Conservation (phyloP, 176 grass and related monocot genomes). For the Neostapfia colusana region DNA sequence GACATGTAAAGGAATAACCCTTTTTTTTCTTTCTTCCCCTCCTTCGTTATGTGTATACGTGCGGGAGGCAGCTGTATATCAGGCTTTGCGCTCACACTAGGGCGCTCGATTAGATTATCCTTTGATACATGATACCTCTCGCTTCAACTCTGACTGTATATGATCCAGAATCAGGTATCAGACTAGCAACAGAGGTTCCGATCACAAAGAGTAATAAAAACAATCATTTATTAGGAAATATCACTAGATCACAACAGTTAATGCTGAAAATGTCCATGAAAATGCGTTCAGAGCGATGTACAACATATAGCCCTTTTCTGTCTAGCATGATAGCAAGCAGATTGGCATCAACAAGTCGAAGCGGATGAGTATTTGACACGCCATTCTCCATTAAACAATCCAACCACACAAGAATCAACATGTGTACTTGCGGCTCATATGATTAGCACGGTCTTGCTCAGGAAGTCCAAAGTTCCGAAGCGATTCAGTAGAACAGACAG, state of each 20-base stretch:
- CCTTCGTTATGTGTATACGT: neutral
- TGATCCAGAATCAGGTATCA: neutral
- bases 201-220: neutral
- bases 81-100: too few species aligned
- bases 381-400: neutral
- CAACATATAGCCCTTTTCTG: neutral
- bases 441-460: neutral
- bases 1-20: neutral
- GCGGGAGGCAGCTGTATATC: constrained; percentile 3
- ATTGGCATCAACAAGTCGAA: neutral
- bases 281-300: neutral
- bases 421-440: neutral
- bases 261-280: neutral
- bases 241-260: neutral
- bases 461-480: neutral
- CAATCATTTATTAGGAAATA: neutral
- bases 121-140: neutral
- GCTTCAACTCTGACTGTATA: neutral
- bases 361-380: neutral
- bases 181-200: neutral
- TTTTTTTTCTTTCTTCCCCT: neutral
- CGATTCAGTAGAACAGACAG: neutral
- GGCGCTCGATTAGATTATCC: too few species aligned
- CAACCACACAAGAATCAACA: neutral
- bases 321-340: neutral